Evolutionary conservation across 306 rosid species (phyloP), one percentile per base, ranked within the genome.

Genomic region (Vigna trinervia): DNA sequence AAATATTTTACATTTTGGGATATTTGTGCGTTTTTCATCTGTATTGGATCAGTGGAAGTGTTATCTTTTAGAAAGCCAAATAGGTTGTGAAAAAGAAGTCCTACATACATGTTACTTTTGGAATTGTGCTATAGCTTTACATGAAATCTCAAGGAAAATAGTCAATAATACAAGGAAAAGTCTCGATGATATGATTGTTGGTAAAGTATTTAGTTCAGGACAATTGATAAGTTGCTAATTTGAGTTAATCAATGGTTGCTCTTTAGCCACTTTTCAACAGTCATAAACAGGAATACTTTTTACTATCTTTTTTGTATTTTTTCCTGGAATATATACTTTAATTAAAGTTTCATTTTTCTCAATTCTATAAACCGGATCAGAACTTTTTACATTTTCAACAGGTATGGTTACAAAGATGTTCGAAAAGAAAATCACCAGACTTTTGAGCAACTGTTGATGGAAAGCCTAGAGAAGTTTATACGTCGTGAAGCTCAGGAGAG

Each of bases 401-500:
- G 98, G 88, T 92, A 94, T 53, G 97, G 97, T 51, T 94, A 94
- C 85, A 92, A 94, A 87, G 98, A 94, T 83, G 95, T 84, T 12
- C 96, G 97, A 32, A 92, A 94, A 87, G 98, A 92, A 90, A 94
- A 85, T 68, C 97, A 94, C 80, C 96, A 88, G 84, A 69, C 86
- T 6, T 94, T 92, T 75, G 98, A 94, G 85, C 98, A 92, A 84
- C 86, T 94, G 71, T 80, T 94, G 52, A 89, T 94, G 67, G 98
- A 94, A 87, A 94, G 97, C 87, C 90, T 90, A 9, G 97, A 94
- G 86, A 94, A 92, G 85, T 94, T 94, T 86, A 88, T 94, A 74
- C 95, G 97, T 6, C 90, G 96, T 41, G 98, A 94, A 81, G 97
- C 96, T 80, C 98, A 94, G 69, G 97, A 92, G 79, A 86, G 93